Base-by-base conservation (phyloP, 164 flowering plant genomes). In the Akebia trifoliata region DNA sequence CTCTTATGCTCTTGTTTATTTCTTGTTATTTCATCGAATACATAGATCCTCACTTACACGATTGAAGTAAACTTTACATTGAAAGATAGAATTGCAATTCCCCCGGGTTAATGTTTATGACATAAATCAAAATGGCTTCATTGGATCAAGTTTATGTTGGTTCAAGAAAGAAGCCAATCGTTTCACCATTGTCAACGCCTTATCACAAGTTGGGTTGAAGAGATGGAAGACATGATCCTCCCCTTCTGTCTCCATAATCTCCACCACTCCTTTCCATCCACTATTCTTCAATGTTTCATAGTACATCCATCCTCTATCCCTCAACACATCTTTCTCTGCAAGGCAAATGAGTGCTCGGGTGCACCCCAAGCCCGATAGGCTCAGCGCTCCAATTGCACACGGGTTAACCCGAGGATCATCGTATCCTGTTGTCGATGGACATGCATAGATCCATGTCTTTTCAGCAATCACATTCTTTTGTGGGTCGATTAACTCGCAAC, bases 381-480 rank as follows among this genome's bases (percentile, higher is more conserved):
- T 53, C 22, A 80, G 77, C 0, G 77, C 65, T 20, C 77, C 82
- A 0, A 65, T 77, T 2, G 45, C 71, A 39, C 69, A 58, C 44
- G 85, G 87, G 65, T 82, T 85, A 40, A 85, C 62, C n/a, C 62
- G 31, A n/a, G 78, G 84, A 37, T 82, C 84, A 25, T 80, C 85
- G 29, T 50, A 52, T 2, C 82, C 84, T 11, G 59, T 68, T 0
- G 70, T 68, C 0, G 80, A 69, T 6, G 79, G 79, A 51, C 79
- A 77, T 8, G 72, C 69, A 14, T 34, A 72, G 17, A 0, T 14
- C 92, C 92, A 85, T 66, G 78, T 63, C 8, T 30, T 49, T n/a
- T 74, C 80, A 22, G 72, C 79, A 57, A 69, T 1, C 3, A 8
- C 56, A 25, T 21, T 49, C 53, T 6, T 30, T 45, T 50, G 50